These are phyloP conservation scores for Monosporascus sp. DNA, from an alignment of 2,329 filamentous ascomycete genomes.

Conservation along the genomic window DNA sequence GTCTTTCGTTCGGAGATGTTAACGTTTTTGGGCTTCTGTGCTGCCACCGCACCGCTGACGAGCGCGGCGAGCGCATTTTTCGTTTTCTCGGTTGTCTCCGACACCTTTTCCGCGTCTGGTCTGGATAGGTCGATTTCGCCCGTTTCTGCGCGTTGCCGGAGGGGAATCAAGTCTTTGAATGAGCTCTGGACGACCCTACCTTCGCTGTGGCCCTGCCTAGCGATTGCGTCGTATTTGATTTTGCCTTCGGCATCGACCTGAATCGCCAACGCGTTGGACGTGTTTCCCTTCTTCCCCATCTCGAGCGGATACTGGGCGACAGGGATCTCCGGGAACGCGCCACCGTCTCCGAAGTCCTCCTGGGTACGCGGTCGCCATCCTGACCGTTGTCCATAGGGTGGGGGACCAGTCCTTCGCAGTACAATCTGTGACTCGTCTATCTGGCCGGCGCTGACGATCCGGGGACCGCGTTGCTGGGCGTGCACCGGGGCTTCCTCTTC, in stretches of 20 bases:
- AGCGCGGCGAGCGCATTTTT: conserved; percentile 78
- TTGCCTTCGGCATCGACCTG: conserved; percentile 89
- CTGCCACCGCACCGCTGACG: conserved; percentile 78
- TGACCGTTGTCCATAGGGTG: conserved; percentile 77
- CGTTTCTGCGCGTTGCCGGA: conserved; percentile 86
- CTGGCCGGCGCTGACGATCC: conserved; percentile 73
- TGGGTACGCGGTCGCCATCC: conserved; percentile 86
- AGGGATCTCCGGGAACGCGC: conserved; percentile 89
- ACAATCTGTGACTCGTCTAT: conserved; percentile 84
- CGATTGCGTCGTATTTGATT: conserved; percentile 94
- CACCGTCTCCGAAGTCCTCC: conserved; percentile 94
- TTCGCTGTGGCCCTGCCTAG: conserved; percentile 79
- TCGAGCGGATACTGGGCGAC: conserved; percentile 94
- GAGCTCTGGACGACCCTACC: conserved; percentile 85
- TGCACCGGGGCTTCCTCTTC: conserved; percentile 73
- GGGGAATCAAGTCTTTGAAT: conserved; percentile 93
- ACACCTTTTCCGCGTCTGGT: conserved; percentile 79
- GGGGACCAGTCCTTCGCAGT: conserved; percentile 73
- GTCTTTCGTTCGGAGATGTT: conserved; percentile 75
- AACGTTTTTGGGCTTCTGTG: conserved; percentile 94
- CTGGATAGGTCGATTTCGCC: conserved; percentile 85
- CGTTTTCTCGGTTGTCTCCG: conserved; percentile 79
- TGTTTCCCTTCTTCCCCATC: conserved; percentile 77
- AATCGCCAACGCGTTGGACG: conserved; percentile 84
- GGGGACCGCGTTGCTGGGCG: conserved; percentile 70